phyloP scores from a whole-genome alignment of 192 early-diverging fungal genomes.

The Chytriomyces sp. region DNA sequence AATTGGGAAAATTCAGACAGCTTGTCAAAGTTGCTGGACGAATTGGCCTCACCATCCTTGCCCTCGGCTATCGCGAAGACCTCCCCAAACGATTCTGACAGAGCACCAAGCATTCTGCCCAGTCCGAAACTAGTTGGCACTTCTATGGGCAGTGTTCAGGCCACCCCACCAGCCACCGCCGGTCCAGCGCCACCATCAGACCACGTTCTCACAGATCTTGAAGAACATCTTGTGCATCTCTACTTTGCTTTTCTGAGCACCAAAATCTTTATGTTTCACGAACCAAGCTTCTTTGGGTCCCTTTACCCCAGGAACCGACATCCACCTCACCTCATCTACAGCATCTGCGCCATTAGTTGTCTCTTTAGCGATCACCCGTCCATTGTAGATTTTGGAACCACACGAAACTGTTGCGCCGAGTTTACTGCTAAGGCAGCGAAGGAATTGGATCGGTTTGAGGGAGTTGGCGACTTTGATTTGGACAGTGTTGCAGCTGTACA shows the following conservation, averaged over 20 bases:
- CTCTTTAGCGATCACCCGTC: constrained; percentile 18
- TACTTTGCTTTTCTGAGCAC: constrained; percentile 13
- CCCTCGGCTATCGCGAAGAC: background rate
- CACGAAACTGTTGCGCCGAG: background rate
- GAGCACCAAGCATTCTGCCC: background rate
- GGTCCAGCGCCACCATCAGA: background rate
- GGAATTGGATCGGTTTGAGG: background rate
- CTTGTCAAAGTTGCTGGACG: constrained; percentile 13
- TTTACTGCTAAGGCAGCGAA: background rate
- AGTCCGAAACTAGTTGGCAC: background rate
- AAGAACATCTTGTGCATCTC: constrained; percentile 15
- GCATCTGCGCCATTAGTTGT: constrained; percentile 10
- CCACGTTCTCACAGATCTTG: constrained; percentile 17
- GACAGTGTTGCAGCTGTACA: constrained; percentile 26
- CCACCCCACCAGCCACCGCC: background rate
- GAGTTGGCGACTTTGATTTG: background rate
- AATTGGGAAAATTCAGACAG: constrained; percentile 1
- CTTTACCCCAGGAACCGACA: constrained; percentile 13
- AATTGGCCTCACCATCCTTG: background rate
- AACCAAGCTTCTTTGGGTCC: constrained; percentile 6
- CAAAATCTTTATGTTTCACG: constrained; percentile 17
- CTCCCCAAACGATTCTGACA: background rate
- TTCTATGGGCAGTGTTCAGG: background rate
- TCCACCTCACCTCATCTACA: constrained; percentile 13
- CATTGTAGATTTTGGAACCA: constrained; percentile 9